Base-by-base conservation (phyloP, 805 yeast species). In the Starmerella tilneyi region DNA sequence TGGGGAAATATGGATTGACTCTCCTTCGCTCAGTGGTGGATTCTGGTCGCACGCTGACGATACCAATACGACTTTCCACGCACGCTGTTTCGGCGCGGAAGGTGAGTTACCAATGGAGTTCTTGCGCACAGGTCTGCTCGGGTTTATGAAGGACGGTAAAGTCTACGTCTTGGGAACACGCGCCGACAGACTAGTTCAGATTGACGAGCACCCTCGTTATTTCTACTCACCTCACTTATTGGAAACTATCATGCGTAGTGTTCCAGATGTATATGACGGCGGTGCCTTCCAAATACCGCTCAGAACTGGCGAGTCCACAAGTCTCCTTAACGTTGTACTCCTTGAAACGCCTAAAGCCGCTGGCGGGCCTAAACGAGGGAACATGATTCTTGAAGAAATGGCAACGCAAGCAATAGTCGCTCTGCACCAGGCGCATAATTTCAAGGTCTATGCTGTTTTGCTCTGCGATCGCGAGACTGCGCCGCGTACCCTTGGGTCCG, bases 1-100 rank as follows among this genome's bases (percentile, higher is more conserved):
- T 13, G 98, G 98, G 22, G 99, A 92, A 62, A 79, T 92, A 27
- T 92, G 97, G 97, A 83, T 92, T n/a, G 96, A 88, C 56, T 81
- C 94, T 34, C 89, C 89, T 1, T 82, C 94, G 49, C 64, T 92
- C 6, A 79, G 94, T 2, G 96, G 94, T 13, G 95, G 94, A 0
- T 84, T 82, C 58, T 85, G 86, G 79, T 88, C 78, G 1, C 61
- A 74, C 16, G 78, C 64, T 21, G 76, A 66, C 41, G 84, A 82
- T 35, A 81, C 94, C 0, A 78, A 75, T 47, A 72, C 70, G 49
- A 80, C 84, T 2, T 85, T 85, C 63, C 92, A 81, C 56, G 94
- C 94, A 0, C 74, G 76, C 50, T 83, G 94, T 56, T 68, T 76
- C 31, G 88, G 81, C 51, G 78, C 79, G 39, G 73, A 74, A 44